Base-by-base conservation (phyloP, 345 rosid genomes). In the Ceriops tagal region DNA sequence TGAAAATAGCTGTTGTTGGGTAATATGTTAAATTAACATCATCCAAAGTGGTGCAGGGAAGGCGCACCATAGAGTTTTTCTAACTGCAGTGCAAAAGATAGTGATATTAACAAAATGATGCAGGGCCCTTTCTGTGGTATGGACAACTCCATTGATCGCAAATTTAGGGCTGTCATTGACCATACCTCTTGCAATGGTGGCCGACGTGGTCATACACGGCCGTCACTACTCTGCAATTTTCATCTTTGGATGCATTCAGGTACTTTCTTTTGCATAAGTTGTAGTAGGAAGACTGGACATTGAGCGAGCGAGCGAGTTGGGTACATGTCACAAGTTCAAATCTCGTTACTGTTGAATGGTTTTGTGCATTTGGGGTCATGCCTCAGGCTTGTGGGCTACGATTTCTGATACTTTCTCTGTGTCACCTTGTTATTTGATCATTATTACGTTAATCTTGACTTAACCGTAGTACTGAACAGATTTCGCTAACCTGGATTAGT, bases 71-170 rank as follows among this genome's bases (percentile, higher is more conserved):
- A 11, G 15, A 28, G 10, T 4, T 22, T 4, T 5, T 5, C 16
- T 22, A 16, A 22, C 37, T 22, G 53, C 26, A 51, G 3, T 43
- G 53, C 21, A 24, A 18, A 3, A 43, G 52, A 8, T 49, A 51
- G 4, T 28, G 21, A 65, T 65, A 51, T 30, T 53, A 47, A 26
- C 18, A 3, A n/a, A 28, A 53, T 64, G 46, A 43, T 70, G 77
- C 88, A 91, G 96, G 97, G 93, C 93, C 20, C 77, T 88, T 20
- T 86, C 89, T 15, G 93, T 91, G 70, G 84, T 93, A 51, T 93
- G 98, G 96, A 89, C 98, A 20, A 89, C 93, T 53, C 97, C 98
- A 5, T 62, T 93, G 62, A 87, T 91, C 9, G 95, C 96, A 0
- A 86, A 96, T 19, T 64, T 88, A 10, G 95, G 97, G 56, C 83